phyloP scores from a whole-genome alignment of 2,329 filamentous ascomycete genomes.

The Penicillium sclerotigenum region DNA sequence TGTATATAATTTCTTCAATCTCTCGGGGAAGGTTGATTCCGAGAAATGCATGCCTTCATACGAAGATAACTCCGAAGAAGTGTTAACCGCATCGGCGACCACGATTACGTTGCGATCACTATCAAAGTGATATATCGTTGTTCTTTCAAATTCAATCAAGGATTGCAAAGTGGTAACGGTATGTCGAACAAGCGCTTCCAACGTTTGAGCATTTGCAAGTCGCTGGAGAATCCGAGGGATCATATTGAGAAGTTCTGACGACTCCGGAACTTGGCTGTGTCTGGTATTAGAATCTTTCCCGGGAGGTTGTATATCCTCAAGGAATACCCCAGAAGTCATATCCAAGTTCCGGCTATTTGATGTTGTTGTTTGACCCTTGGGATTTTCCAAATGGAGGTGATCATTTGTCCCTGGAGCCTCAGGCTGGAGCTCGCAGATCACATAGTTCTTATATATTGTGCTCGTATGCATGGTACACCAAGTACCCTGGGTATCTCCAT shows the following conservation, averaged over 20 bases:
- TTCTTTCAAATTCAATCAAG: slow-evolving; percentile 78
- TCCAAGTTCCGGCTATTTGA: not conserved
- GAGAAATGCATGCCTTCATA: slow-evolving; percentile 83
- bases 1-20: slow-evolving; percentile 78
- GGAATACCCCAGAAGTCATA: not conserved
- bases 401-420: slow-evolving; percentile 45
- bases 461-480: slow-evolving; percentile 87
- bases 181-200: slow-evolving; percentile 73
- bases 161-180: slow-evolving; percentile 79
- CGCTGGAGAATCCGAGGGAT: slow-evolving; percentile 88
- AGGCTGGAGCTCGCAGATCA: slow-evolving; percentile 83
- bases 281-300: not conserved
- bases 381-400: not conserved
- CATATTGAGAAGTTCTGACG: slow-evolving; percentile 75
- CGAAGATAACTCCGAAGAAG: slow-evolving; percentile 68
- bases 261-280: not conserved
- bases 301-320: not conserved
- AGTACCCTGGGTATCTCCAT: slow-evolving; percentile 59
- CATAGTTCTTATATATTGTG: slow-evolving; percentile 60
- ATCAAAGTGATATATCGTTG: slow-evolving; percentile 91
- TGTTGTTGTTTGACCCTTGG: not conserved
- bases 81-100: slow-evolving; percentile 78
- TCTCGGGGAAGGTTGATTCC: slow-evolving; percentile 78
- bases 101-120: slow-evolving; percentile 77
- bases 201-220: slow-evolving; percentile 65